Percentiles rank a stretch among this genome's conserved stretches.
phyloP scores from a whole-genome alignment of 192 early-diverging fungal genomes.

The Linnemannia hyalina region DNA sequence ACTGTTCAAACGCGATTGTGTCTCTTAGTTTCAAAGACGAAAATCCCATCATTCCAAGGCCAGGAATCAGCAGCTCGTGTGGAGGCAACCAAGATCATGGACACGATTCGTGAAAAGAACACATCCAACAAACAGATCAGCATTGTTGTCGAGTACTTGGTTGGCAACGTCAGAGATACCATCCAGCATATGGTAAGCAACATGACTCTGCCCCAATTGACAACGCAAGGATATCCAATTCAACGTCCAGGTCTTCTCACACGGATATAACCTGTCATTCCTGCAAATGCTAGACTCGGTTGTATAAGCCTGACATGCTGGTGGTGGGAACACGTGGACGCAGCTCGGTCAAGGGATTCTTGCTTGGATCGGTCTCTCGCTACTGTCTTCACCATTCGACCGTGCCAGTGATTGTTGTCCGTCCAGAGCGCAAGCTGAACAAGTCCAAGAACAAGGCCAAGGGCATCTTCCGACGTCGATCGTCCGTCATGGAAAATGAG shows the following conservation, averaged over 20 bases:
- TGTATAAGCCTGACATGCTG: slow-evolving; percentile 75
- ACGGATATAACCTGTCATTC: neutral
- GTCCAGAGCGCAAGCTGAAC: slow-evolving; percentile 59
- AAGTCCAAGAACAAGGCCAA: slow-evolving; percentile 54
- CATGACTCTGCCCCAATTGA: neutral
- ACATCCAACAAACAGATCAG: slow-evolving; percentile 56
- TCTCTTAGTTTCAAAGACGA: slow-evolving; percentile 38
- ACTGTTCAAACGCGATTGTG: neutral
- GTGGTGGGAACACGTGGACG: slow-evolving; percentile 82
- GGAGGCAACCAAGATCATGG: slow-evolving; percentile 41
- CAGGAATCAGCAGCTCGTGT: slow-evolving; percentile 32
- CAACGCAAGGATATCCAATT: neutral
- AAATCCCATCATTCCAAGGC: slow-evolving; percentile 38
- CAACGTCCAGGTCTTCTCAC: neutral
- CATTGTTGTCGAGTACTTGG: slow-evolving; percentile 65
- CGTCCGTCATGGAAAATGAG: slow-evolving; percentile 10
- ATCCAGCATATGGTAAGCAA: slow-evolving; percentile 68
- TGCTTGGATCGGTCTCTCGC: slow-evolving; percentile 77
- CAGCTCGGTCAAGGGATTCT: slow-evolving; percentile 72
- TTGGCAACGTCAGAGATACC: slow-evolving; percentile 69
- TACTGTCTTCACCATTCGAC: slow-evolving; percentile 77
- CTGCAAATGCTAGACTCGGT: slow-evolving; percentile 53
- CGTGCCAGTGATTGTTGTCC: slow-evolving; percentile 79
- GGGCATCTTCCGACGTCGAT: slow-evolving; percentile 45
- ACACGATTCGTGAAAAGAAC: slow-evolving; percentile 37